A percentile compares a stretch with the other conserved stretches of the same genome.
phyloP scores from a whole-genome alignment of 192 early-diverging fungal genomes.

The Umbelopsis isabellina region DNA sequence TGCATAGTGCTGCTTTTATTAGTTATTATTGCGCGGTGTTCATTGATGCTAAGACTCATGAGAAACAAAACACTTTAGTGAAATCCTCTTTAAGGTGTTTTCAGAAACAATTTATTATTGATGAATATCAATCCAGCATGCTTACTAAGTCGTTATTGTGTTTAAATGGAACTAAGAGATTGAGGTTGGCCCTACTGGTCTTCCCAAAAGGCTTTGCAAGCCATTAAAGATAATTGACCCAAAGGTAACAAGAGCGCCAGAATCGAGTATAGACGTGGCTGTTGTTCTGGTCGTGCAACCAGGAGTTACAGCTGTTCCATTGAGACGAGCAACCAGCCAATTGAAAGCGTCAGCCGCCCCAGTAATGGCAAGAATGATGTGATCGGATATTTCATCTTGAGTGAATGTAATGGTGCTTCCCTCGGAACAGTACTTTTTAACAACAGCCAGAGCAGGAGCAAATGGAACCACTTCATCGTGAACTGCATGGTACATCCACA shows the following conservation, averaged over 20 bases:
- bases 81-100: too few relatives aligned
- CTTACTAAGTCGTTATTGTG: too few relatives aligned
- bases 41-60: too few relatives aligned
- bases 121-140: too few relatives aligned
- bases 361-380: constrained; percentile 4
- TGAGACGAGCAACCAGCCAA: constrained; percentile 11
- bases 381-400: constrained; percentile 10
- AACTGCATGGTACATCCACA: constrained; percentile 23
- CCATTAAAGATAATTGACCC: constrained; percentile 15
- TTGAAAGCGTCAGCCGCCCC: constrained; percentile 4
- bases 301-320: background rate
- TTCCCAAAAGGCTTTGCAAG: background rate
- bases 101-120: too few relatives aligned
- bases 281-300: constrained; percentile 16
- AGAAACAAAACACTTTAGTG: too few relatives aligned
- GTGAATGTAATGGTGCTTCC: constrained; percentile 22
- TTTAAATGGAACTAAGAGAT: background rate
- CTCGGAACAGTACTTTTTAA: background rate
- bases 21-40: too few relatives aligned
- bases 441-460: background rate
- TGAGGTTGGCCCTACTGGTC: constrained; percentile 5
- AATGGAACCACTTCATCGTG: constrained; percentile 23
- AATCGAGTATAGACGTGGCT: background rate
- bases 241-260: constrained; percentile 11
- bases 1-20: too few relatives aligned